Evolutionary conservation across 257 asterid genomes (phyloP).

Genomic region (Nicotiana sylvestris): DNA sequence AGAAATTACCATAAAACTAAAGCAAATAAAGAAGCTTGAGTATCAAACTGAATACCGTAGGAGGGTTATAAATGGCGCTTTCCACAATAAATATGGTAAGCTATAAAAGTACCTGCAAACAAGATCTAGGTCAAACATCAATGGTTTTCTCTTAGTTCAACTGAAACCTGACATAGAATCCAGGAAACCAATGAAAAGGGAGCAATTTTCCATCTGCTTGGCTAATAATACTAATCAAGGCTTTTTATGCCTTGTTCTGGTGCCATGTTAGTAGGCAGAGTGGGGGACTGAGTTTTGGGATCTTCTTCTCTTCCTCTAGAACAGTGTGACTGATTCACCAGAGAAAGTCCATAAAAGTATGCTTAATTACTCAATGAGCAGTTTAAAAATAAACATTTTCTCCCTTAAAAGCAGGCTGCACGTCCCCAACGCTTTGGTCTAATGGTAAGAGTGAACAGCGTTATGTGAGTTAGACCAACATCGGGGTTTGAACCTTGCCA

Average conservation of each 20-base stretch:
- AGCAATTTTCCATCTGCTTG: not conserved
- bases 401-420: not conserved
- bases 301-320: not conserved
- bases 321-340: not conserved
- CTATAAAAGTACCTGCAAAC: constrained; percentile 79
- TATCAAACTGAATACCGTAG: constrained; percentile 42
- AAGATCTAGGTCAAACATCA: not conserved
- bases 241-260: not conserved
- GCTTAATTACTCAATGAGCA: not conserved
- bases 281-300: not conserved
- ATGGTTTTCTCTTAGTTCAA: not conserved
- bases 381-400: not conserved
- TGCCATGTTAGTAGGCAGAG: not conserved
- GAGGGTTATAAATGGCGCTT: constrained; percentile 62
- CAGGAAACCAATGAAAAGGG: not conserved
- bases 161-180: not conserved
- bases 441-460: no score
- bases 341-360: not conserved
- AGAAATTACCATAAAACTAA: not conserved
- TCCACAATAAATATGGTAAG: constrained; percentile 89
- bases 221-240: not conserved
- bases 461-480: no score
- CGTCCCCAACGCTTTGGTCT: no score
- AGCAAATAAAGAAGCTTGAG: not conserved
- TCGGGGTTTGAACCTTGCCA: no score